phyloP scores from a whole-genome alignment of 306 rosid genomes.

The Vicia faba region DNA sequence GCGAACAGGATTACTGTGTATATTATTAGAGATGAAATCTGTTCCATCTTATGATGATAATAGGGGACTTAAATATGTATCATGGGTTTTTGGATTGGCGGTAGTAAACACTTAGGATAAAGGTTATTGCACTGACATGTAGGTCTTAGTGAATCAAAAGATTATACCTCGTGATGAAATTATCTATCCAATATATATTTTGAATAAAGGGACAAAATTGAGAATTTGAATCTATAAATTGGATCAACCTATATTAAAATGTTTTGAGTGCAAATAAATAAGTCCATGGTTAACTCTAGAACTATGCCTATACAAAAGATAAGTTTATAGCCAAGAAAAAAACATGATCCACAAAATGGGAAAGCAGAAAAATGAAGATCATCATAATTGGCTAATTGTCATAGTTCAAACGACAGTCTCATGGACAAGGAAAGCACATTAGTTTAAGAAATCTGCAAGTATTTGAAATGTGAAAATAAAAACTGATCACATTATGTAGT shows the following conservation, averaged over 20 bases:
- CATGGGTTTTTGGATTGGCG: background rate
- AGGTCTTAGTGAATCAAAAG: background rate
- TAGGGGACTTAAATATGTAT: background rate
- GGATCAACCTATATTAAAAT: slow-evolving; percentile 22
- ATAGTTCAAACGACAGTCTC: slow-evolving; percentile 13
- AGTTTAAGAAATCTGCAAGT: background rate
- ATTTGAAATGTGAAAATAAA: background rate
- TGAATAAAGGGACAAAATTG: slow-evolving; percentile 4
- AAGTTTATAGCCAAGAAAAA: background rate
- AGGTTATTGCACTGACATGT: background rate
- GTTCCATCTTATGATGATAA: background rate
- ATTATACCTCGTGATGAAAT: slow-evolving; percentile 11
- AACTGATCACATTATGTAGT: background rate
- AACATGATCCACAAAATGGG: background rate
- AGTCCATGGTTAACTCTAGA: background rate
- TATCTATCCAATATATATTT: background rate
- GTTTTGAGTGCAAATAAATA: background rate
- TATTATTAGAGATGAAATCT: background rate
- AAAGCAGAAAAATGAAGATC: slow-evolving; percentile 3
- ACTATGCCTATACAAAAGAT: background rate
- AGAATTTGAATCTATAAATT: background rate
- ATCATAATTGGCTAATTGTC: background rate
- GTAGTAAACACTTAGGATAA: background rate
- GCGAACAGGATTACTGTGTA: background rate
- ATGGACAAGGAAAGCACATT: background rate